These are phyloP conservation scores for Millerozyma miso DNA, from an alignment of 805 yeast species.

Conservation along the genomic window DNA sequence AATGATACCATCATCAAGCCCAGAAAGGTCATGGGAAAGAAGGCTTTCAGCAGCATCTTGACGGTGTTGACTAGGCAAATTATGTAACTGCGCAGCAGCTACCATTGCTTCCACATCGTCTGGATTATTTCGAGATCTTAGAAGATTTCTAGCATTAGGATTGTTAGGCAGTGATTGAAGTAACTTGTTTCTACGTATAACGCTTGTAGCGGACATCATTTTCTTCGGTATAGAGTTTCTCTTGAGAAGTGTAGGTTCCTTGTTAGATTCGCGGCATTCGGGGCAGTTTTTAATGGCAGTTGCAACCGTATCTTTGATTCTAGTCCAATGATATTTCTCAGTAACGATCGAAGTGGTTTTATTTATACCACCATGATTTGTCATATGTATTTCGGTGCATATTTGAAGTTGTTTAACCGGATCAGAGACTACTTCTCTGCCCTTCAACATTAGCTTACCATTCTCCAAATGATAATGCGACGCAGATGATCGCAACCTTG, in stretches of 20 bases:
- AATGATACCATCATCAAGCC: conserved; percentile 44
- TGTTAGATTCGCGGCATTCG: conserved; percentile 56
- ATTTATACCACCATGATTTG: conserved; percentile 83
- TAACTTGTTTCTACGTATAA: conserved; percentile 13
- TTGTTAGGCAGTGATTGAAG: conserved; percentile 15
- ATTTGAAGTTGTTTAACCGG: conserved; percentile 71
- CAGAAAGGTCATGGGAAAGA: conserved; percentile 38
- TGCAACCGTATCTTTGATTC: conserved; percentile 83
- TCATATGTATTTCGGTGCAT: conserved; percentile 63
- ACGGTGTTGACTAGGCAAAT: conserved; percentile 18
- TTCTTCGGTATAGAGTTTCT: conserved; percentile 16
- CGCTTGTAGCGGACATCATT: conserved; percentile 5
- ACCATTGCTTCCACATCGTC: conserved; percentile 35
- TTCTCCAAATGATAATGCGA: conserved; percentile 68
- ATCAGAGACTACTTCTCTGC: conserved; percentile 78
- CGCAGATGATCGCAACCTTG: conserved; percentile 77
- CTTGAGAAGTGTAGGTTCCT: conserved; percentile 14
- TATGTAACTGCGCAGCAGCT: conserved; percentile 23
- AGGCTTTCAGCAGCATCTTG: conserved; percentile 27
- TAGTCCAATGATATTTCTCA: conserved; percentile 84
- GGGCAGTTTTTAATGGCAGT: conserved; percentile 72
- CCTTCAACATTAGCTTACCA: conserved; percentile 73
- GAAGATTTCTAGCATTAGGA: conserved; percentile 18
- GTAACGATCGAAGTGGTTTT: conserved; percentile 75
- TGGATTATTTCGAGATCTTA: conserved; percentile 13